A percentile compares a stretch with the other conserved stretches of the same genome.
Conservation (phyloP, 371 early-diverging fungal species). For the Blakeslea trispora region DNA sequence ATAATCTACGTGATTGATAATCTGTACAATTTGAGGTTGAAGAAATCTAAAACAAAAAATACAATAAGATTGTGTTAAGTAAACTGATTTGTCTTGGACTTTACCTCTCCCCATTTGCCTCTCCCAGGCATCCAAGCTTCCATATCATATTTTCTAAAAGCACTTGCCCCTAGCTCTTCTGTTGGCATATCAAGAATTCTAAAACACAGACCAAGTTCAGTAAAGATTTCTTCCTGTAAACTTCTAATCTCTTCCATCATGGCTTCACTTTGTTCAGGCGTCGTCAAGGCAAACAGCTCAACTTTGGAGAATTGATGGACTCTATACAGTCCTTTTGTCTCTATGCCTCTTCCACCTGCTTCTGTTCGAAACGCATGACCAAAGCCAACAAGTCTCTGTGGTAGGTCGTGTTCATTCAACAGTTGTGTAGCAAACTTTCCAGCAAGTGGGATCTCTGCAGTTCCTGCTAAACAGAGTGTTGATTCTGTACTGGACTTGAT, state of each 20-base stretch:
- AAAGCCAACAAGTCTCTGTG: slow-evolving; percentile 74
- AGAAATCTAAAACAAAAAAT: slow-evolving; percentile 57
- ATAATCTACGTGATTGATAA: slow-evolving; percentile 78
- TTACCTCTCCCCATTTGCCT: slow-evolving; percentile 86
- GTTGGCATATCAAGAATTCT: slow-evolving; percentile 92
- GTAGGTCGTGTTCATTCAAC: slow-evolving; percentile 61
- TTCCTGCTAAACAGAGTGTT: slow-evolving; percentile 77
- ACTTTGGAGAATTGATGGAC: slow-evolving; percentile 96
- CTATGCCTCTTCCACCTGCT: slow-evolving; percentile 81
- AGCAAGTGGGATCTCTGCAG: slow-evolving; percentile 92
- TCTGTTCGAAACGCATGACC: slow-evolving; percentile 90
- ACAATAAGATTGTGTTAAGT: no score
- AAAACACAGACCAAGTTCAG: slow-evolving; percentile 80
- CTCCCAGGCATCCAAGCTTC: slow-evolving; percentile 97
- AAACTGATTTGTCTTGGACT: not conserved
- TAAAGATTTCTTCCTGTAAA: slow-evolving; percentile 78
- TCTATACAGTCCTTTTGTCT: slow-evolving; percentile 87
- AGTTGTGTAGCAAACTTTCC: slow-evolving; percentile 76
- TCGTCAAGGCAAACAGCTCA: slow-evolving; percentile 84
- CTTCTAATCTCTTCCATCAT: slow-evolving; percentile 71
- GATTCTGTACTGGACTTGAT: slow-evolving; percentile 30
- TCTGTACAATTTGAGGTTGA: slow-evolving; percentile 90
- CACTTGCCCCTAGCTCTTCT: slow-evolving; percentile 90
- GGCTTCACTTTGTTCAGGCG: slow-evolving; percentile 62
- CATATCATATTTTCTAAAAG: slow-evolving; percentile 90